Evolutionary conservation across 2,329 filamentous ascomycete genomes (phyloP).

Genomic region (Pezicula rhizophila): DNA sequence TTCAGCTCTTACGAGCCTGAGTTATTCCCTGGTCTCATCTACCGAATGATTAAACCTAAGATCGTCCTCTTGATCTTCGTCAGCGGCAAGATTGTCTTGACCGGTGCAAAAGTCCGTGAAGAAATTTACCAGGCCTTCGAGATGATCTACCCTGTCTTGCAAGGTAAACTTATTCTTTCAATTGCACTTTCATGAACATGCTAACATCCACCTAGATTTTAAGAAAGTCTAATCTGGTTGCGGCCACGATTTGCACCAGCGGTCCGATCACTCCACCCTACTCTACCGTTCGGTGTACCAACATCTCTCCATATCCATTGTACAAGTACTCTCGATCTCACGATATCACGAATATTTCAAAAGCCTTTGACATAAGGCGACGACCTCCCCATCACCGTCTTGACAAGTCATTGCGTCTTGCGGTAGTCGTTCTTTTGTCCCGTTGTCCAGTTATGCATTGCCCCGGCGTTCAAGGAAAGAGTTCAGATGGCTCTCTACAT

Average conservation of each 20-base stretch:
- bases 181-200: background rate
- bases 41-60: conserved; percentile 99
- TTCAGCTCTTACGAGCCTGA: conserved; percentile 99
- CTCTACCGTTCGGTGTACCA: conserved; percentile 22
- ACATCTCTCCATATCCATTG: conserved; percentile 13
- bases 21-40: conserved; percentile 97
- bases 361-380: conserved; percentile 16
- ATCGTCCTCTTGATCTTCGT: conserved; percentile 98
- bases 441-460: conserved; percentile 24
- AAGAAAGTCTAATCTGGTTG: conserved; percentile 28
- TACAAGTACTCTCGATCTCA: conserved; percentile 26
- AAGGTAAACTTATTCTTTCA: conserved; percentile 50
- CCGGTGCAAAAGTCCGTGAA: conserved; percentile 94
- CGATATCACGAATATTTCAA: conserved; percentile 27
- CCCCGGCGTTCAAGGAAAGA: conserved; percentile 24
- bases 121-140: conserved; percentile 97
- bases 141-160: conserved; percentile 93
- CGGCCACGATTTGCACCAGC: conserved; percentile 19
- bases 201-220: conserved; percentile 26
- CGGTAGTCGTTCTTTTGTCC: conserved; percentile 17
- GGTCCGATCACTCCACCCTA: conserved; percentile 22
- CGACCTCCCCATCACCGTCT: conserved; percentile 8
- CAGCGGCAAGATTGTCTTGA: conserved; percentile 95
- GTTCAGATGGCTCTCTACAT: conserved; percentile 20
- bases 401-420: conserved; percentile 16